Percentiles rank a stretch among this genome's conserved stretches.
Evolutionary conservation across 2,329 filamentous ascomycete species (phyloP).

Genomic region (Arthroderma sp.): DNA sequence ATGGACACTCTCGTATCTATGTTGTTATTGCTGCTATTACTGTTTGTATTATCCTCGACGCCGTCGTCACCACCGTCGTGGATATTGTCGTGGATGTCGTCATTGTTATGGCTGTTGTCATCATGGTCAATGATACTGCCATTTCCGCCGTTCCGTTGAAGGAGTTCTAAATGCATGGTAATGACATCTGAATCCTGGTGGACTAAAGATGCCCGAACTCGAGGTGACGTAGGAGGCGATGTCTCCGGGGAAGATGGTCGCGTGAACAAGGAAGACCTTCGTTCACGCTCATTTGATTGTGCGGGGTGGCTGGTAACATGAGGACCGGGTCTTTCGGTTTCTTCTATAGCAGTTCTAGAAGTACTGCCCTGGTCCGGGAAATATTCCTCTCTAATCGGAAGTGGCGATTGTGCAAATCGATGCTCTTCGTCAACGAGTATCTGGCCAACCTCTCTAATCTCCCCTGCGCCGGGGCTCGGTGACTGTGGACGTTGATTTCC

Average conservation of each 20-base stretch:
- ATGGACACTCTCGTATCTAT: background rate
- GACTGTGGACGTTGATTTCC: too few species aligned
- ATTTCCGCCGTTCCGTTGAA: slow-evolving; percentile 8
- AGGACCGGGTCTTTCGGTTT: background rate
- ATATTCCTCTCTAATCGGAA: slow-evolving; percentile 22
- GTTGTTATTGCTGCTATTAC: background rate
- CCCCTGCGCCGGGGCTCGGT: background rate
- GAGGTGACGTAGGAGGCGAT: slow-evolving; percentile 29
- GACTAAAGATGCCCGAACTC: slow-evolving; percentile 29
- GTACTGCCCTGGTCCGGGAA: slow-evolving; percentile 11
- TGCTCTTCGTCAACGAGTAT: slow-evolving; percentile 22
- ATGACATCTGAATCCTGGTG: slow-evolving; percentile 31
- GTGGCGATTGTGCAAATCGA: slow-evolving; percentile 27
- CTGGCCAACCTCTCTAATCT: slow-evolving; percentile 8
- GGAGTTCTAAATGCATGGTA: slow-evolving; percentile 31
- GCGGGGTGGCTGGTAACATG: background rate
- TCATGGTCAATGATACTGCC: too few species aligned
- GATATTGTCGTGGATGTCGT: slow-evolving; percentile 12
- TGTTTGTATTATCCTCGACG: slow-evolving; percentile 1
- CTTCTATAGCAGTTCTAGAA: slow-evolving; percentile 12
- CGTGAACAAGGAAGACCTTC: slow-evolving; percentile 23
- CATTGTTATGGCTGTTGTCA: slow-evolving; percentile 16
- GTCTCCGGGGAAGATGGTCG: slow-evolving; percentile 26
- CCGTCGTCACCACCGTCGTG: slow-evolving; percentile 10
- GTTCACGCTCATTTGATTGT: background rate